Conservation (phyloP, 129 eudicot genomes). For the Daucus carota region DH1_v3.0 NC_030389.2:4063501-4064000, state of each 20-base stretch:
- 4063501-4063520: not conserved
- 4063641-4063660: constrained; percentile 23
- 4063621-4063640: constrained; percentile 12
- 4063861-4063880: not conserved
- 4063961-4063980: too few species aligned
- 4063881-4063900: not conserved
- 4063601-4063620: constrained; percentile 21
- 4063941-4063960: not conserved
- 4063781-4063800: constrained; percentile 30
- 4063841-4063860: not conserved
- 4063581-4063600: not conserved
- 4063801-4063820: constrained; percentile 26
- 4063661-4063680: constrained; percentile 10
- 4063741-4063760: constrained; percentile 21
- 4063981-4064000: too few species aligned
- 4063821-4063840: not conserved
- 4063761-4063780: constrained; percentile 32
- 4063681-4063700: constrained; percentile 10
- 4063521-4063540: too few species aligned
- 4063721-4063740: constrained; percentile 21
- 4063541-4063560: too few species aligned
- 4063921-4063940: not conserved
- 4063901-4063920: not conserved
- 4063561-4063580: too few species aligned
- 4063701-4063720: constrained; percentile 10